Evolutionary conservation across 805 yeast species (phyloP).

Genomic region (Saccharomycopsis amapae): DNA sequence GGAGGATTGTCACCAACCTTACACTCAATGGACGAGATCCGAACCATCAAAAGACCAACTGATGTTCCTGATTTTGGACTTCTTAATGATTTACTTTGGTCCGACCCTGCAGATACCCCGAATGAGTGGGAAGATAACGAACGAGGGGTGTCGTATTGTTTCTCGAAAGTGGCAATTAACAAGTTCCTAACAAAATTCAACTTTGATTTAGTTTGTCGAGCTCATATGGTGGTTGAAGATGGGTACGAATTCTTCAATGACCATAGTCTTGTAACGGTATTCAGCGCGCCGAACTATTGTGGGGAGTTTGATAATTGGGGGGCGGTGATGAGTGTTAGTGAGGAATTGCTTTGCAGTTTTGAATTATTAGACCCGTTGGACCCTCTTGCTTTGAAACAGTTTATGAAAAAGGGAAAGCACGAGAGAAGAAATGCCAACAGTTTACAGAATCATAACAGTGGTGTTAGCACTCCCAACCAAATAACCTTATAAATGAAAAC

Average conservation of each 20-base stretch:
- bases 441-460: too few relatives aligned
- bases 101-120: constrained; percentile 76
- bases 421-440: constrained; percentile 17
- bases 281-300: constrained; percentile 70
- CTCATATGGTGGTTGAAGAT: constrained; percentile 84
- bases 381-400: constrained; percentile 60
- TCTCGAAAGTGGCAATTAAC: constrained; percentile 71
- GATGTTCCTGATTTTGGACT: constrained; percentile 83
- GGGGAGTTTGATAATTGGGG: constrained; percentile 92
- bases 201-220: constrained; percentile 75
- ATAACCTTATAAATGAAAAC: too few relatives aligned
- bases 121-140: constrained; percentile 88
- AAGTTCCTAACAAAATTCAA: constrained; percentile 68
- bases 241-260: constrained; percentile 75
- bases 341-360: constrained; percentile 82
- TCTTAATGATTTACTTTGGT: constrained; percentile 72
- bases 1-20: constrained; percentile 78
- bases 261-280: constrained; percentile 62
- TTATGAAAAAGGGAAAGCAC: constrained; percentile 20
- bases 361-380: constrained; percentile 56
- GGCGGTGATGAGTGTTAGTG: constrained; percentile 95
- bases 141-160: constrained; percentile 77
- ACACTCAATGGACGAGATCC: constrained; percentile 65
- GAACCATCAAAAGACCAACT: constrained; percentile 71
- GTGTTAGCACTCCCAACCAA: too few relatives aligned